Base-by-base conservation (phyloP, 495 filamentous ascomycete genomes). In the Amphirosellinia nigrospora region DNA sequence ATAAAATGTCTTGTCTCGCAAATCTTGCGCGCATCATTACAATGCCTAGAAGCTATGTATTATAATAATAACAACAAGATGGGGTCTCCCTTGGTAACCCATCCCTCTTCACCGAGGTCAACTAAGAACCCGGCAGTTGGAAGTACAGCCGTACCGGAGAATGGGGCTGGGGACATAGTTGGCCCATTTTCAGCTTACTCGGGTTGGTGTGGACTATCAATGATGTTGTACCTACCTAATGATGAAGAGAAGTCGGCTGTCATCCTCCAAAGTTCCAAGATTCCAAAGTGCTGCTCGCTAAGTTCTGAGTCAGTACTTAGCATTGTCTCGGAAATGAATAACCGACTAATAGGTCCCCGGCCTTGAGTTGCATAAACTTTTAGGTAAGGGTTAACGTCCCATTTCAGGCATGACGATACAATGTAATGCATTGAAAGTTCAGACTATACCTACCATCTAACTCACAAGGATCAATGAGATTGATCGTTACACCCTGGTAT, bases 341-440 rank as follows among this genome's bases (percentile, higher is more conserved):
- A 13, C n/a, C 34, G 34, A 36, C 36, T 65, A 46, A 65, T 39
- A 53, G 63, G 53, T 53, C 46, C 30, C 30, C 32, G 13, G n/a
- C n/a, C 30, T 39, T 6, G 21, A 65, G 63, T 52, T 38, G 63
- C 63, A 65, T 52, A 53, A 32, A 26, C 61, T 39, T n/a, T 66
- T 36, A 36, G 55, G 16, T 36, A 56, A 38, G 32, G 46, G 34
- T 15, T 53, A n/a, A n/a, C n/a, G n/a, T n/a, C n/a, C 64, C 28
- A 66, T 64, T 48, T 48, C 43, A 55, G 87, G 77, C 85, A 86
- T 55, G 88, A 86, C 45, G 83, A 90, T 74, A 85, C 9, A 86
- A 86, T 28, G 84, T 82, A 79, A 97, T 13, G 87, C 89, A 15
- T 78, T 96, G 73, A 96, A 94, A 80, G 93, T 92, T 0, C 93